Conservation (phyloP, 371 early-diverging fungal species). For the Cokeromyces recurvatus region DNA sequence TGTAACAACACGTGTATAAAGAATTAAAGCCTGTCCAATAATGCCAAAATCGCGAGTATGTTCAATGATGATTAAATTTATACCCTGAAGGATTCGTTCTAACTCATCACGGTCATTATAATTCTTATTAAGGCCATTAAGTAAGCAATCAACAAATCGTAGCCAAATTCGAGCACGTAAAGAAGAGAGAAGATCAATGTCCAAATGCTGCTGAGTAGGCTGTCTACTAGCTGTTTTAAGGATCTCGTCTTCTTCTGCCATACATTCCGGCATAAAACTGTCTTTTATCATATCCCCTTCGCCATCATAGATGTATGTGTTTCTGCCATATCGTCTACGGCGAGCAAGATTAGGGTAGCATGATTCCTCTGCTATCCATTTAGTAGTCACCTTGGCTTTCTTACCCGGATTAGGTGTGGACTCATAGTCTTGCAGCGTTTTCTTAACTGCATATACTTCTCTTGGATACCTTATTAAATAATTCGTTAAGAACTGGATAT, state of each 20-base stretch:
- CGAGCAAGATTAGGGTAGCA: conserved; percentile 26
- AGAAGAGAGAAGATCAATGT: conserved; percentile 33
- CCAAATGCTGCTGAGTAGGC: conserved; percentile 20
- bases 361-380: conserved; percentile 5
- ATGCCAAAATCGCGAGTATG: conserved; percentile 54
- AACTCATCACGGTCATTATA: conserved; percentile 55
- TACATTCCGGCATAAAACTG: neutral
- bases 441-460: conserved; percentile 55
- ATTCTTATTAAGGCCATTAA: conserved; percentile 53
- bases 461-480: conserved; percentile 53
- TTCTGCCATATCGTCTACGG: conserved; percentile 10
- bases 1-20: conserved; percentile 54
- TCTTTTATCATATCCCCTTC: neutral
- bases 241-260: neutral
- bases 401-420: conserved; percentile 23
- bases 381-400: neutral
- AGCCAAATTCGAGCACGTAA: conserved; percentile 61
- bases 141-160: conserved; percentile 47
- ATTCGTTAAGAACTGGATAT: conserved; percentile 59
- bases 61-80: conserved; percentile 51
- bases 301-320: neutral
- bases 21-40: conserved; percentile 50
- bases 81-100: conserved; percentile 52
- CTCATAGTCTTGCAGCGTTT: conserved; percentile 44
- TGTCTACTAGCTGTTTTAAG: conserved; percentile 2